Percentiles rank a stretch among this genome's conserved stretches.
Evolutionary conservation across 1,284 basidiomycete genomes (phyloP).

Genomic region (Leccinum subfulvum): DNA sequence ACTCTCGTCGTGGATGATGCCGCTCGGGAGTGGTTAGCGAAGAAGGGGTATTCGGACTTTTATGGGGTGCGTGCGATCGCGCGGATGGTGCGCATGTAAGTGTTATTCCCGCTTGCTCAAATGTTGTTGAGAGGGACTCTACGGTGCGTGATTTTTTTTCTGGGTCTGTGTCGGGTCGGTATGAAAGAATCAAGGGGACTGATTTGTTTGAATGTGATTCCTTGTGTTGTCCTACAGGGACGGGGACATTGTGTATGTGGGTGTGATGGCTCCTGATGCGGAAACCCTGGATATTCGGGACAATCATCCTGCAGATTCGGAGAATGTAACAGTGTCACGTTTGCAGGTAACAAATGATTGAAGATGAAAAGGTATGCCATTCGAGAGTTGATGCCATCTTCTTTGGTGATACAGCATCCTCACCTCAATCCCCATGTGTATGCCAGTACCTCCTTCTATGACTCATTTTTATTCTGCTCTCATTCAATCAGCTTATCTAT

Average conservation of each 20-base stretch:
- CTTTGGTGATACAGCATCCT: too few species aligned
- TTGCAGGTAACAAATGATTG: background rate
- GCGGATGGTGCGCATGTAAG: constrained; percentile 73
- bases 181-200: background rate
- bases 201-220: background rate
- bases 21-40: constrained; percentile 73
- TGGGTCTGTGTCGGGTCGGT: background rate
- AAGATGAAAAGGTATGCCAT: background rate
- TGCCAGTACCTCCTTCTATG: too few species aligned
- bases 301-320: constrained; percentile 33
- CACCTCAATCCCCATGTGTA: too few species aligned
- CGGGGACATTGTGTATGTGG: constrained; percentile 33
- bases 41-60: constrained; percentile 69
- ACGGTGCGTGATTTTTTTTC: constrained; percentile 43
- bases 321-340: background rate
- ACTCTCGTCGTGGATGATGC: constrained; percentile 66
- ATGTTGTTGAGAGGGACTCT: constrained; percentile 75
- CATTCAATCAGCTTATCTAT: too few species aligned
- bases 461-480: too few species aligned
- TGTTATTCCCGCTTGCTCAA: constrained; percentile 76
- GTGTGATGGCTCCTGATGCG: constrained; percentile 14
- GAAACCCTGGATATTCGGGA: constrained; percentile 32
- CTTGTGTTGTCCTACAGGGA: constrained; percentile 24
- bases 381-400: background rate
- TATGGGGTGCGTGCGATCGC: constrained; percentile 82